Percentiles rank a stretch among this genome's conserved stretches.
Evolutionary conservation across 192 early-diverging fungal genomes (phyloP).

Genomic region (Coemansia guatemalensis): DNA sequence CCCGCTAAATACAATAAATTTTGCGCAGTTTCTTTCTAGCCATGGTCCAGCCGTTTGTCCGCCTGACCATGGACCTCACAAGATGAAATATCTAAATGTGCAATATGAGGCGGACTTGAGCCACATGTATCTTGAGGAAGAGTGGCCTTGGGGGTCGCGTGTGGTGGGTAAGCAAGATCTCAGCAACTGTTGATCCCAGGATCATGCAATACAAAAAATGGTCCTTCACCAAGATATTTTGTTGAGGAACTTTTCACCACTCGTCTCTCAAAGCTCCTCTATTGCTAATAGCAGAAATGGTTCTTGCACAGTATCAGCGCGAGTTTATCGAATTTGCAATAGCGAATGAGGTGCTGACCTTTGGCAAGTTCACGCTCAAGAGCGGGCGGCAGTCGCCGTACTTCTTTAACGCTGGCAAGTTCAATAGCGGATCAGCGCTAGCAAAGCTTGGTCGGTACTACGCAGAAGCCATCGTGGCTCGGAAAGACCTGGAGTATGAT

Average conservation of each 20-base stretch:
- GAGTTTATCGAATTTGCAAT: constrained; percentile 94
- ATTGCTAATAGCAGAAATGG: constrained; percentile 16
- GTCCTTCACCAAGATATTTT: neutral
- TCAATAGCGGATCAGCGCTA: constrained; percentile 86
- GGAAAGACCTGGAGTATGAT: constrained; percentile 70
- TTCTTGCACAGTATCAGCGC: constrained; percentile 71
- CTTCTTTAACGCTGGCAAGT: constrained; percentile 98
- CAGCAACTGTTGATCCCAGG: too few species aligned
- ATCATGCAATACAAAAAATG: neutral
- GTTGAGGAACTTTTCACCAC: neutral
- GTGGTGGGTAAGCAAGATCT: too few species aligned
- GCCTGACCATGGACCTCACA: too few species aligned
- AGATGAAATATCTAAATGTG: too few species aligned
- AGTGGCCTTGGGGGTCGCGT: too few species aligned
- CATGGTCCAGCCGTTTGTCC: too few species aligned
- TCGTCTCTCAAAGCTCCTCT: neutral
- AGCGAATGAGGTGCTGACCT: constrained; percentile 77
- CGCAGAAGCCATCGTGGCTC: constrained; percentile 73
- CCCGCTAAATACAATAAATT: too few species aligned
- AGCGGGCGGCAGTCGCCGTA: constrained; percentile 95
- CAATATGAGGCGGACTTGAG: too few species aligned
- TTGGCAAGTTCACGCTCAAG: constrained; percentile 93
- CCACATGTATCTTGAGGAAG: too few species aligned
- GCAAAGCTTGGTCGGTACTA: constrained; percentile 85
- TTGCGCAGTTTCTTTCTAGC: too few species aligned